Percentiles rank a stretch among this genome's conserved stretches.
Evolutionary conservation across 306 rosid genomes (phyloP).

Genomic region (Castanea mollissima): DNA sequence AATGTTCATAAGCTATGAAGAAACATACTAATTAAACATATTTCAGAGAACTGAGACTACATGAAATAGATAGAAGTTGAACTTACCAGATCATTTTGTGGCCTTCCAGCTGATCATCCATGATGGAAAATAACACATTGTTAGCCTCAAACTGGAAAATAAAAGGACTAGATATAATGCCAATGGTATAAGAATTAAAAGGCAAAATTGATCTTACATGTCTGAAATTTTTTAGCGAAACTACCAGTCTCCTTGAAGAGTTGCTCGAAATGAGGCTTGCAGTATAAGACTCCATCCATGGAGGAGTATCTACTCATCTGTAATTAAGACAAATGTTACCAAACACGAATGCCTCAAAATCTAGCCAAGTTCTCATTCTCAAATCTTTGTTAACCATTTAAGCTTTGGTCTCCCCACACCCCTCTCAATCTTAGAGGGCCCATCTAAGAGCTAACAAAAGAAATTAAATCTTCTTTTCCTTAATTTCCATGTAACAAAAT

Average conservation of each 20-base stretch:
- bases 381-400: no score
- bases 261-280: conserved; percentile 78
- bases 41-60: neutral
- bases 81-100: conserved; percentile 47
- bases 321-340: neutral
- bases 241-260: conserved; percentile 52
- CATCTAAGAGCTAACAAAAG: no score
- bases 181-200: neutral
- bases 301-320: conserved; percentile 65
- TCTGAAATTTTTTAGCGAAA: conserved; percentile 35
- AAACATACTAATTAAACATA: neutral
- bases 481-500: neutral
- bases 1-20: neutral
- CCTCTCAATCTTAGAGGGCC: no score
- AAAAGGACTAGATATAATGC: no score
- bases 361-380: neutral
- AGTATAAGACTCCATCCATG: conserved; percentile 56
- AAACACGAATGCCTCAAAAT: neutral
- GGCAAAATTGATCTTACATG: conserved; percentile 25
- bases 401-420: no score
- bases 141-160: conserved; percentile 9
- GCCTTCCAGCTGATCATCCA: conserved; percentile 44
- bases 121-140: conserved; percentile 20
- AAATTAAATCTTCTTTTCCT: no score
- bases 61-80: neutral